phyloP scores from a whole-genome alignment of 495 filamentous ascomycete species.

The Rhypophila decipiens region DNA sequence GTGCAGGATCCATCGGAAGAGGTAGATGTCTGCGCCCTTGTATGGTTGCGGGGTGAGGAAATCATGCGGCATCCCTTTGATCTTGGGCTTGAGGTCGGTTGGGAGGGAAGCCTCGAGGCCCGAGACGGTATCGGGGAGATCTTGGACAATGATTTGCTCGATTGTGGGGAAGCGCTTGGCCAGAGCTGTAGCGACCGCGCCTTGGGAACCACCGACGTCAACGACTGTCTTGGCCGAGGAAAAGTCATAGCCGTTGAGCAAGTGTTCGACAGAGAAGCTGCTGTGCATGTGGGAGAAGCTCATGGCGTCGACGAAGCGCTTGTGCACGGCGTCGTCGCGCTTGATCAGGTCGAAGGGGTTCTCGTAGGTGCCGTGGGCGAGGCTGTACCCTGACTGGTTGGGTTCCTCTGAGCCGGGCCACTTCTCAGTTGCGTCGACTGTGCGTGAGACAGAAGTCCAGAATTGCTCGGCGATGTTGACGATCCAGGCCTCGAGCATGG shows the following conservation, averaged over 20 bases:
- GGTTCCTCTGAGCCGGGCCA: constrained; percentile 20
- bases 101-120: constrained; percentile 18
- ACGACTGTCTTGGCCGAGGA: constrained; percentile 23
- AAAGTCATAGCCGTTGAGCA: constrained; percentile 23
- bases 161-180: constrained; percentile 26
- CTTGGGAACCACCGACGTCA: constrained; percentile 41
- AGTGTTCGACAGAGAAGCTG: constrained; percentile 23
- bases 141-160: constrained; percentile 40
- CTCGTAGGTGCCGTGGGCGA: constrained; percentile 23
- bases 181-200: constrained; percentile 32
- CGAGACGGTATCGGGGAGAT: constrained; percentile 23
- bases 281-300: constrained; percentile 14
- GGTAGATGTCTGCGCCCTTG: constrained; percentile 40
- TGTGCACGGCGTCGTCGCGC: constrained; percentile 20
- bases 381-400: constrained; percentile 27
- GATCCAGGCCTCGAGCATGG: constrained; percentile 26
- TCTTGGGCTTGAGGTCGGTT: constrained; percentile 22
- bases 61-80: constrained; percentile 34
- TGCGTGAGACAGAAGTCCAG: constrained; percentile 25
- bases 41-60: constrained; percentile 43
- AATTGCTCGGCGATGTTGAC: constrained; percentile 29
- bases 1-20: constrained; percentile 47
- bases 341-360: constrained; percentile 24
- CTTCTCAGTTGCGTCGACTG: constrained; percentile 11
- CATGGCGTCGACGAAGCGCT: constrained; percentile 36